A percentile compares a stretch with the other conserved stretches of the same genome.
Conservation (phyloP, 2,329 filamentous ascomycete species). For the Xylaria arbuscula region DNA sequence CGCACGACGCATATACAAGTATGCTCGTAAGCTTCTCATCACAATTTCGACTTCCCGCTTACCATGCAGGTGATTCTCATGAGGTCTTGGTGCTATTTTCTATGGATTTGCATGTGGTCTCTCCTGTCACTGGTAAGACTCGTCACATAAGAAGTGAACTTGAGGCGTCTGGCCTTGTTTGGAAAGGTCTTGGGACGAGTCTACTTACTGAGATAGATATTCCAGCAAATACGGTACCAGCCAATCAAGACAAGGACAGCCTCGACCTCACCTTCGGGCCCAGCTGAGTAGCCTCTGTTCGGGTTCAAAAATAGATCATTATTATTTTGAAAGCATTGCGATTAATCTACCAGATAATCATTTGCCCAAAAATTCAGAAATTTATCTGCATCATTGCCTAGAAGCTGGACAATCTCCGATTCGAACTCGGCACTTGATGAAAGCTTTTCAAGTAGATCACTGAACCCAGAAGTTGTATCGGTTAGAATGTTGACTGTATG, state of each 20-base stretch:
- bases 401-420: constrained; percentile 41
- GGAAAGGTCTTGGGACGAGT: background rate
- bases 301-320: background rate
- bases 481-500: constrained; percentile 51
- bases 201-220: background rate
- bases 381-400: constrained; percentile 46
- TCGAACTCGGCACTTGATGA: constrained; percentile 41
- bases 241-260: background rate
- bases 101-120: constrained; percentile 1
- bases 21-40: constrained; percentile 1
- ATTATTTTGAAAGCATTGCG: background rate
- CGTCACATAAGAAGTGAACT: background rate
- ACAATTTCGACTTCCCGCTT: constrained; percentile 11
- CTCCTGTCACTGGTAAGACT: constrained; percentile 5
- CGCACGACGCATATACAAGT: background rate
- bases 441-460: constrained; percentile 47
- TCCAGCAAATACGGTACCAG: background rate
- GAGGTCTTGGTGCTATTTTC: background rate
- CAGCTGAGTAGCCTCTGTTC: too few relatives aligned
- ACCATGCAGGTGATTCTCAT: constrained; percentile 17
- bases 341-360: constrained; percentile 46
- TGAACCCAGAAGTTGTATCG: constrained; percentile 48
- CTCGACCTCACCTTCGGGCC: background rate
- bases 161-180: background rate
- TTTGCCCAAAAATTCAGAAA: constrained; percentile 47